Percentiles rank a stretch among this genome's conserved stretches.
Evolutionary conservation across 2,329 filamentous ascomycete genomes (phyloP).

Genomic region (Sphaerostilbella broomeana): DNA sequence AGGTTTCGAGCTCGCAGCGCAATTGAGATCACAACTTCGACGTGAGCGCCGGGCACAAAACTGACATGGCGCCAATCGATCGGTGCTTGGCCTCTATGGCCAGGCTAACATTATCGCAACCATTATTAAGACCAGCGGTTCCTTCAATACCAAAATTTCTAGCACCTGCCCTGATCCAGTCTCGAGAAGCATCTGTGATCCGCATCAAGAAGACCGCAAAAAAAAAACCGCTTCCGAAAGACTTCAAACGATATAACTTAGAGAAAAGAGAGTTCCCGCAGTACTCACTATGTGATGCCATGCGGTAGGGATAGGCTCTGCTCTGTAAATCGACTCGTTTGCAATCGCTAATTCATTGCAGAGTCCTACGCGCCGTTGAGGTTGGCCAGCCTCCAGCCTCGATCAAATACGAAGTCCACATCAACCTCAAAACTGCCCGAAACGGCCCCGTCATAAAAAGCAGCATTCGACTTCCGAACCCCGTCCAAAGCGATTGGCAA

Average conservation of each 20-base stretch:
- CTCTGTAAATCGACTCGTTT: not conserved
- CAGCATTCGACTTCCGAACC: conserved; percentile 79
- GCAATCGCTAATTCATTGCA: conserved; percentile 29
- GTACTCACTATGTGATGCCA: conserved; percentile 83
- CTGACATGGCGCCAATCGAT: conserved; percentile 49
- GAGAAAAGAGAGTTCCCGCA: conserved; percentile 55
- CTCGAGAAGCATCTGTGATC: conserved; percentile 35
- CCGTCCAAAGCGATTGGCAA: conserved; percentile 79
- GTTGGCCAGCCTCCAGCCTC: conserved; percentile 69
- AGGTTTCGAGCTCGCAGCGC: conserved; percentile 12
- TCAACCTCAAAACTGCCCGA: conserved; percentile 77
- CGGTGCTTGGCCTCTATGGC: conserved; percentile 50
- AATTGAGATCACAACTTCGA: conserved; percentile 8
- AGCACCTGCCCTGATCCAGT: conserved; percentile 39
- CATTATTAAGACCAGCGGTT: conserved; percentile 35
- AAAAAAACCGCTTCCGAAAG: conserved; percentile 57
- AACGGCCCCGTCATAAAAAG: conserved; percentile 83
- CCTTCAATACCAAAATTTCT: conserved; percentile 43
- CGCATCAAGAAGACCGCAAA: conserved; percentile 48
- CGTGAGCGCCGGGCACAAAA: conserved; percentile 24
- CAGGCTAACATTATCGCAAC: conserved; percentile 39
- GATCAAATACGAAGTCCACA: conserved; percentile 81
- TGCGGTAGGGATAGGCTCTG: conserved; percentile 59
- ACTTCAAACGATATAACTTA: conserved; percentile 59
- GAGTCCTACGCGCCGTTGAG: conserved; percentile 87